Base-by-base conservation (phyloP, 164 flowering plant species). In the Saururus chinensis region DNA sequence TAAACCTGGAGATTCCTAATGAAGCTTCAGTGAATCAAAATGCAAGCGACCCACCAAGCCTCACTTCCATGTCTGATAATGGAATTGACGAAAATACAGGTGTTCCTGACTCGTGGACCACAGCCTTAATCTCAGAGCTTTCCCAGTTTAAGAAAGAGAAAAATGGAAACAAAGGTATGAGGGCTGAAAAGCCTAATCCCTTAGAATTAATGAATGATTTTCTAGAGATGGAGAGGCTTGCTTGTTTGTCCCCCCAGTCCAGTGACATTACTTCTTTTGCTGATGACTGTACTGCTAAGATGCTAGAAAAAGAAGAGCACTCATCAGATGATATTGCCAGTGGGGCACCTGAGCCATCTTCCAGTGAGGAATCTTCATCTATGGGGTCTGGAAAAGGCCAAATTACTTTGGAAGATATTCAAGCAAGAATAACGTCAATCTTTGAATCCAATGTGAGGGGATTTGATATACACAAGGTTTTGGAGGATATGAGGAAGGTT, bases 161-260 rank as follows among this genome's bases (percentile, higher is more conserved):
- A 69, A 71, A 59, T 48, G 64, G 25, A 51, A 83, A 75, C 51
- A 85, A 79, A 69, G 56, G 75, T 60, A 76, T 53, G 53, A 86
- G 77, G 63, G 64, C 75, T 54, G 89, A 82, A 23, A 79, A 58
- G 64, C 65, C 78, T 20, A 82, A 62, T 59, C 79, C 75, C 55
- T 62, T 86, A 78, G 90, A 84, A 62, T 83, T 91, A 57, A 95
- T 95, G 96, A 93, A 89, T 75, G 99, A 93, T 71, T 95, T 95
- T 71, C 76, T 91, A 49, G 98, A 95, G 80, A 91, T 95, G 98
- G 99, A 95, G 79, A 95, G 82, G 71, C 76, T 95, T 67, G 99
- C 98, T 19, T 69, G 85, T 67, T 68, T 69, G 40, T 69, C 89
- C 25, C 68, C 75, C 40, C 80, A 81, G 24, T 75, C 85, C 53